Percentiles rank a stretch among this genome's conserved stretches.
These are phyloP conservation scores for Fusarium dimerum DNA, from an alignment of 2,329 filamentous ascomycete species.

Conservation along the genomic window DNA sequence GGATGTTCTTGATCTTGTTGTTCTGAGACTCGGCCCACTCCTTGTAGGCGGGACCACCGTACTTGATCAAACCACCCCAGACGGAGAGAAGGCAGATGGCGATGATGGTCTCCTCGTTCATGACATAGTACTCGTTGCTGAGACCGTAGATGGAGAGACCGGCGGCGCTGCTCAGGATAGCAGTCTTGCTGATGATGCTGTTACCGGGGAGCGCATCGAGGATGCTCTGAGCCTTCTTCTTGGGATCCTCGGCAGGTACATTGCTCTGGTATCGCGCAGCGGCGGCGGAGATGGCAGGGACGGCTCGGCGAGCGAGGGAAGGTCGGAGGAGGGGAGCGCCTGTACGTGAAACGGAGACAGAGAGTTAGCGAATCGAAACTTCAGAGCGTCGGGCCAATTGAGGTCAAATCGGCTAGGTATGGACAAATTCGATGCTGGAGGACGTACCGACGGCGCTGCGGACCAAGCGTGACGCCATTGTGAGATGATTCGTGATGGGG, in stretches of 20 bases:
- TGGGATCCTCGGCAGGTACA: conserved; percentile 83
- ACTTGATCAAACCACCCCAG: conserved; percentile 91
- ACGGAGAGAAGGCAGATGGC: conserved; percentile 90
- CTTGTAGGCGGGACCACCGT: conserved; percentile 86
- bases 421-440: conserved; percentile 9
- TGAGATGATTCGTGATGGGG: conserved; percentile 62
- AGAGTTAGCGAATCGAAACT: conserved; percentile 22
- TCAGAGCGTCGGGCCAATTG: conserved; percentile 33
- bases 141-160: conserved; percentile 92
- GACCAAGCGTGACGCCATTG: conserved; percentile 98
- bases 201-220: conserved; percentile 90
- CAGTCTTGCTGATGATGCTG: conserved; percentile 92
- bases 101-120: conserved; percentile 98
- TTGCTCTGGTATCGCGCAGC: conserved; percentile 71
- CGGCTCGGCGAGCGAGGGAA: conserved; percentile 70
- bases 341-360: conserved; percentile 36
- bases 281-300: conserved; percentile 73
- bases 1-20: conserved; percentile 90
- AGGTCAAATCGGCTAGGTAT: conserved; percentile 12
- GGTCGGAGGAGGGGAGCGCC: conserved; percentile 91
- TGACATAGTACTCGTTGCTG: conserved; percentile 99
- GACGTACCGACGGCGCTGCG: conserved; percentile 90
- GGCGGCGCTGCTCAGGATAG: conserved; percentile 90
- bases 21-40: conserved; percentile 90
- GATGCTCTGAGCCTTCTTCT: conserved; percentile 96